These are phyloP conservation scores for Pelargonium fulgidum DNA, from an alignment of 441 rosid species.

Conservation along the genomic window DNA sequence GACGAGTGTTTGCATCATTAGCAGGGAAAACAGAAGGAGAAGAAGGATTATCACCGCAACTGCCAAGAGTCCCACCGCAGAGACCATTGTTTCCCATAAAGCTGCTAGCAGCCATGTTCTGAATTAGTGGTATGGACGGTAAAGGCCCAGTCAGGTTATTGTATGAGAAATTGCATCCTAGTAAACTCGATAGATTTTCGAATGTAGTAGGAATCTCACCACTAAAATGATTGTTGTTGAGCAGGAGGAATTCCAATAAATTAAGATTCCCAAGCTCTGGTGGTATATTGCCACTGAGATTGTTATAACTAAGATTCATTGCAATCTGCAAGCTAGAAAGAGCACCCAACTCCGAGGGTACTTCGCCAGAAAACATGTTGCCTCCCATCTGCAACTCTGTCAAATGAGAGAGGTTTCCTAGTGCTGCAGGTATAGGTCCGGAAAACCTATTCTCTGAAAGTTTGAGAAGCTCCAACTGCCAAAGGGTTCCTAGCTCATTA, in stretches of 20 bases:
- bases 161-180: conserved; percentile 89
- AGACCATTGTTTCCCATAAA: conserved; percentile 72
- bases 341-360: conserved; percentile 65
- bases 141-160: conserved; percentile 73
- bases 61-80: conserved; percentile 65
- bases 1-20: conserved; percentile 27
- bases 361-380: conserved; percentile 65
- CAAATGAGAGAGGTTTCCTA: conserved; percentile 80
- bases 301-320: conserved; percentile 77
- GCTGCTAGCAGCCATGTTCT: conserved; percentile 64
- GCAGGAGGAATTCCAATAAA: conserved; percentile 59
- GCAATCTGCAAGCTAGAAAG: conserved; percentile 93
- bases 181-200: conserved; percentile 65
- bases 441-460: conserved; percentile 78
- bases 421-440: conserved; percentile 58
- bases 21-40: conserved; percentile 31
- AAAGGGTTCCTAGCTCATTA: conserved; percentile 60
- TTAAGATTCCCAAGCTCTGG: conserved; percentile 69
- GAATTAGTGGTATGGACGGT: conserved; percentile 50
- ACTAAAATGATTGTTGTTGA: conserved; percentile 70
- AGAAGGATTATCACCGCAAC: conserved; percentile 42
- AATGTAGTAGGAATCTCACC: conserved; percentile 74
- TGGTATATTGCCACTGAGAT: conserved; percentile 61
- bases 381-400: conserved; percentile 96
- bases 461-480: conserved; percentile 73